Evolutionary conservation across 2,329 filamentous ascomycete species (phyloP).

Genomic region (Colletotrichum trifolii): DNA sequence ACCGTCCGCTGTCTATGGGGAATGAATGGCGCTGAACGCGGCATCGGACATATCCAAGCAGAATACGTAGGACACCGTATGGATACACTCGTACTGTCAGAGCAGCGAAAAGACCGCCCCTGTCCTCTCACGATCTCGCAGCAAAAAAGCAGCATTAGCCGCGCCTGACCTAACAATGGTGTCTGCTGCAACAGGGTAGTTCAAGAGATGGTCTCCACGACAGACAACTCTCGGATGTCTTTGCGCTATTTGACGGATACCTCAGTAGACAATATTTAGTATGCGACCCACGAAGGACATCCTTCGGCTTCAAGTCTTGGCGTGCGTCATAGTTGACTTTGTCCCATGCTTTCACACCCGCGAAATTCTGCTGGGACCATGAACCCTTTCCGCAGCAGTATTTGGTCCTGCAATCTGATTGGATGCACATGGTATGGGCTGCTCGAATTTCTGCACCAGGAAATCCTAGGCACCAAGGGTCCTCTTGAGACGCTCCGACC

Average conservation of each 20-base stretch:
- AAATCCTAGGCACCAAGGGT: conserved; percentile 32
- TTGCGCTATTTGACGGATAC: conserved; percentile 14
- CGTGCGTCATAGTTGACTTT: conserved; percentile 25
- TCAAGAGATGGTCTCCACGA: conserved; percentile 9
- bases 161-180: background rate
- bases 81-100: background rate
- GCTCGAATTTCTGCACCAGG: conserved; percentile 6
- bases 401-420: conserved; percentile 1
- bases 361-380: conserved; percentile 8
- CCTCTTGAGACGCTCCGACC: conserved; percentile 7
- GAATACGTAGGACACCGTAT: too few relatives aligned
- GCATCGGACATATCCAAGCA: too few relatives aligned
- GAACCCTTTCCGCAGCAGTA: conserved; percentile 19
- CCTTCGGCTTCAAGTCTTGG: conserved; percentile 9
- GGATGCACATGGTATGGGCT: background rate
- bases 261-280: too few relatives aligned
- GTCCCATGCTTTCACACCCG: conserved; percentile 16
- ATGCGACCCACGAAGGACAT: background rate
- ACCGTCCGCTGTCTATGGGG: too few relatives aligned
- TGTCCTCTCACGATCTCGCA: conserved; percentile 15
- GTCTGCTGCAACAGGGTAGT: conserved; percentile 12
- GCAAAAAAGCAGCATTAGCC: background rate
- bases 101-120: conserved; percentile 10
- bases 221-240: conserved; percentile 7
- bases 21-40: too few relatives aligned